phyloP scores from a whole-genome alignment of 352 stramenopile genomes.

The Phytophthora sp. region DNA sequence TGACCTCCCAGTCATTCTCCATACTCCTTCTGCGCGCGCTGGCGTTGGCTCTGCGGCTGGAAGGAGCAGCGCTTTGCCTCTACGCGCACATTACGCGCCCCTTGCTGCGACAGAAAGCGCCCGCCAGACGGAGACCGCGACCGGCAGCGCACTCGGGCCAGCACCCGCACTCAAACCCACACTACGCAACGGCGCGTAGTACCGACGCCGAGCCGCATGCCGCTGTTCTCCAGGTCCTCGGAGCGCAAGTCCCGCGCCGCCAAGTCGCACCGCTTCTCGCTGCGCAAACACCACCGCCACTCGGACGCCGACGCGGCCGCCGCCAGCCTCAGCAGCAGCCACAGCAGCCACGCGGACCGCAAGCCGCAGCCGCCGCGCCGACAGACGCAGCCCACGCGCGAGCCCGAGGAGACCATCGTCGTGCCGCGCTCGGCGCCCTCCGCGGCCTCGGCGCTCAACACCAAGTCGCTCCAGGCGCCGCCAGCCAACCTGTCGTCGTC shows the following conservation, averaged over 20 bases:
- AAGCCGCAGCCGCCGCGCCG: conserved; percentile 12
- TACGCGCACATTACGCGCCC: too few relatives aligned
- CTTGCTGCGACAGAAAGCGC: not conserved
- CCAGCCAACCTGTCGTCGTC: conserved; percentile 57
- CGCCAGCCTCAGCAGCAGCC: conserved; percentile 23
- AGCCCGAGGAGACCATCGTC: conserved; percentile 32
- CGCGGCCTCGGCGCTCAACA: not conserved
- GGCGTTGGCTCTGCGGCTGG: not conserved
- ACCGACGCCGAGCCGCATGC: conserved; percentile 44
- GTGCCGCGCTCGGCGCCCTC: conserved; percentile 9
- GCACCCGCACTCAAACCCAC: too few relatives aligned
- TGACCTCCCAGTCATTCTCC: conserved; percentile 32
- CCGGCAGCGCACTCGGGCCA: too few relatives aligned
- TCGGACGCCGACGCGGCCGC: conserved; percentile 19
- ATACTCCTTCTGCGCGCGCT: conserved; percentile 32
- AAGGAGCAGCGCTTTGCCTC: conserved; percentile 14
- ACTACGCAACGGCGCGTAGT: conserved; percentile 18
- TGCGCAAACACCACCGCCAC: conserved; percentile 61
- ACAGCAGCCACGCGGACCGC: conserved; percentile 25
- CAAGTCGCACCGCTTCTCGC: conserved; percentile 69
- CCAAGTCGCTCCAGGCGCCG: conserved; percentile 31
- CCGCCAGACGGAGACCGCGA: too few relatives aligned
- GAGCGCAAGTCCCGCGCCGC: conserved; percentile 28
- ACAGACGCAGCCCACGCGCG: conserved; percentile 26
- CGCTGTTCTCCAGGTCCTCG: conserved; percentile 68